Evolutionary conservation across 352 stramenopile genomes (phyloP).

Genomic region (Pythium apleroticum): DNA sequence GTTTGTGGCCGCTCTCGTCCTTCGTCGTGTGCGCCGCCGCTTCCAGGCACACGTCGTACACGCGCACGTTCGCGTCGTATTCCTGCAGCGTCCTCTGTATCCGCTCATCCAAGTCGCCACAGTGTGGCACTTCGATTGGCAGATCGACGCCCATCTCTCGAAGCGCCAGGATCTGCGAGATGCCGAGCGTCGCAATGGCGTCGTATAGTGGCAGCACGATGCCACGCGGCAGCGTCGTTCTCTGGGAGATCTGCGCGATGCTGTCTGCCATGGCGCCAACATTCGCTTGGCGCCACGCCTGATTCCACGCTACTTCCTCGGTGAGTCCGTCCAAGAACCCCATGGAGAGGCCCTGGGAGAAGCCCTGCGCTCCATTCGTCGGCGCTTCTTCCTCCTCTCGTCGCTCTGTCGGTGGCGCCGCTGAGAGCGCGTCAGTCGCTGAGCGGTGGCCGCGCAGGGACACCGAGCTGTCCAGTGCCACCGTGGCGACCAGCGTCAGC

Average conservation of each 20-base stretch:
- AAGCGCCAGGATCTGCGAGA: slow-evolving; percentile 56
- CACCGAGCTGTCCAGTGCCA: neutral
- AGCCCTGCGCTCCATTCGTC: neutral
- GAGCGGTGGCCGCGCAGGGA: neutral
- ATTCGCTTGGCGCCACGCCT: neutral
- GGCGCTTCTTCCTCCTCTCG: neutral
- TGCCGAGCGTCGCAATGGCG: slow-evolving; percentile 46
- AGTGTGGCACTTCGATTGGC: slow-evolving; percentile 64
- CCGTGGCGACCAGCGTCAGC: neutral
- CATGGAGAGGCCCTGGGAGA: neutral
- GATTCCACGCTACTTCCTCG: neutral
- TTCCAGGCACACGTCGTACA: slow-evolving; percentile 61
- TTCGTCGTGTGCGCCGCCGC: slow-evolving; percentile 15
- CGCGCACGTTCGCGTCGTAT: slow-evolving; percentile 41
- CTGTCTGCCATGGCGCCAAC: neutral
- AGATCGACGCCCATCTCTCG: slow-evolving; percentile 43
- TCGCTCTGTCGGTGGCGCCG: neutral
- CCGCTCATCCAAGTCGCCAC: slow-evolving; percentile 44
- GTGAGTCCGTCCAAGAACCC: neutral
- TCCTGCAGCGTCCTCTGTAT: slow-evolving; percentile 35
- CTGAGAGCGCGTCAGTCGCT: neutral
- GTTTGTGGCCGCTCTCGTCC: neutral
- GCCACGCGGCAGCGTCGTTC: slow-evolving; percentile 26
- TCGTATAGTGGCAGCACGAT: slow-evolving; percentile 64
- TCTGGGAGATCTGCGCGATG: neutral